Percentiles rank a stretch among this genome's conserved stretches.
Conservation (phyloP, 2,329 filamentous ascomycete species). For the Colletotrichum euphorbiae region DNA sequence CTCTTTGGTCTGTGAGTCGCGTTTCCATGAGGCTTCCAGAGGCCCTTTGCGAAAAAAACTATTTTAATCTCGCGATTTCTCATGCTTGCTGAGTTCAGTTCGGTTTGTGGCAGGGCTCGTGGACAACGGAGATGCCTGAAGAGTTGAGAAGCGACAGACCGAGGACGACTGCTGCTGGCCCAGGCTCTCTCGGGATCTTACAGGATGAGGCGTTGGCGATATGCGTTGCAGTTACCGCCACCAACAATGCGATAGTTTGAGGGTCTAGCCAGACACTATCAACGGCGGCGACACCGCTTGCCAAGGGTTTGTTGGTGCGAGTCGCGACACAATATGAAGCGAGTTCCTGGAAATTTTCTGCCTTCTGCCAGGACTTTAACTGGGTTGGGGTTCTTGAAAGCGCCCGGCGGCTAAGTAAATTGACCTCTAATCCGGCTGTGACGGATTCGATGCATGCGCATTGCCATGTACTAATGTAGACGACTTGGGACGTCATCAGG, state of each 20-base stretch:
- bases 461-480: not conserved
- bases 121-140: conserved; percentile 25
- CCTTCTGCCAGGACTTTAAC: not conserved
- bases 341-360: not conserved
- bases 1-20: conserved; percentile 13
- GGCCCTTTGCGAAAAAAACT: conserved; percentile 20
- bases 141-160: not conserved
- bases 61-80: conserved; percentile 7
- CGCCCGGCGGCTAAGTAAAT: conserved; percentile 8
- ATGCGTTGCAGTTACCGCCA: conserved; percentile 27
- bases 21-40: conserved; percentile 25
- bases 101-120: conserved; percentile 19
- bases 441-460: conserved; percentile 7
- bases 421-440: not conserved
- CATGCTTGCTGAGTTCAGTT: not conserved
- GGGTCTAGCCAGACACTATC: conserved; percentile 18
- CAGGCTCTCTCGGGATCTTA: not conserved
- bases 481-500: conserved; percentile 11
- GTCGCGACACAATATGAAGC: conserved; percentile 7
- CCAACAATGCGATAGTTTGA: conserved; percentile 26
- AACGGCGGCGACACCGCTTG: not conserved
- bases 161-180: not conserved
- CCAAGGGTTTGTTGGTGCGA: conserved; percentile 19
- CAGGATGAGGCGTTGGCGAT: conserved; percentile 26
- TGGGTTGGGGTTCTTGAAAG: conserved; percentile 1